Percentiles rank a stretch among this genome's conserved stretches.
Conservation (phyloP, 1,139 yeast species). For the Saccharomycopsis hybrid region DNA sequence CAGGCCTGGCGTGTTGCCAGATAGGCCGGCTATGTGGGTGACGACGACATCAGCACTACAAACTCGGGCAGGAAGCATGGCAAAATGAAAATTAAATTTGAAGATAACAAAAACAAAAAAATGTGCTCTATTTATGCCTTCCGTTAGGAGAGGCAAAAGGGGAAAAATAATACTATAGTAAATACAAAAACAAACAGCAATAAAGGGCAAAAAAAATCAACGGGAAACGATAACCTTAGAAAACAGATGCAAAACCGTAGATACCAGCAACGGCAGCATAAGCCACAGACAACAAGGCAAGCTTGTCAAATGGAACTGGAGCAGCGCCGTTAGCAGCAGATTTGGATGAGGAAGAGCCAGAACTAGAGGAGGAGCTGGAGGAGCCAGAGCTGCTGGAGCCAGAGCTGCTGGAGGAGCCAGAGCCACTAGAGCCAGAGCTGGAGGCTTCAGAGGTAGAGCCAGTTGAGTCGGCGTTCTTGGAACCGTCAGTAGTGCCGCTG, state of each 20-base stretch:
- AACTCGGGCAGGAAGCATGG: no score
- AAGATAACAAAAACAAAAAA: no score
- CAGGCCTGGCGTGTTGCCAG: no score
- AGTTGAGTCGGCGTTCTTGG: slow-evolving; percentile 12
- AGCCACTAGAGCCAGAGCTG: slow-evolving; percentile 7
- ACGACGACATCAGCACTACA: no score
- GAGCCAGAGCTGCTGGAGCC: neutral
- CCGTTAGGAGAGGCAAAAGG: no score
- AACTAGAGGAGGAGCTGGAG: neutral
- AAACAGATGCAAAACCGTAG: slow-evolving; percentile 12
- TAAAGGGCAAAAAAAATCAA: no score
- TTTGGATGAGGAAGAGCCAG: neutral
- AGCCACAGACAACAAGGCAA: neutral
- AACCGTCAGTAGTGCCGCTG: slow-evolving; percentile 19
- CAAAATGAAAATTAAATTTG: no score
- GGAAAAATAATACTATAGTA: no score
- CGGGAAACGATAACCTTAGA: no score
- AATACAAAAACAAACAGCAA: no score
- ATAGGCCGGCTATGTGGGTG: no score
- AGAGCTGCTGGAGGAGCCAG: slow-evolving; percentile 10
- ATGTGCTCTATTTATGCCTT: no score
- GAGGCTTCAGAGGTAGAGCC: slow-evolving; percentile 7
- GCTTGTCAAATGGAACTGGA: neutral
- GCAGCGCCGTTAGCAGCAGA: slow-evolving; percentile 1
- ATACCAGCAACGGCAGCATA: slow-evolving; percentile 8